These are phyloP conservation scores for Ogataea glucozyma DNA, from an alignment of 805 yeast species.

Conservation along the genomic window DNA sequence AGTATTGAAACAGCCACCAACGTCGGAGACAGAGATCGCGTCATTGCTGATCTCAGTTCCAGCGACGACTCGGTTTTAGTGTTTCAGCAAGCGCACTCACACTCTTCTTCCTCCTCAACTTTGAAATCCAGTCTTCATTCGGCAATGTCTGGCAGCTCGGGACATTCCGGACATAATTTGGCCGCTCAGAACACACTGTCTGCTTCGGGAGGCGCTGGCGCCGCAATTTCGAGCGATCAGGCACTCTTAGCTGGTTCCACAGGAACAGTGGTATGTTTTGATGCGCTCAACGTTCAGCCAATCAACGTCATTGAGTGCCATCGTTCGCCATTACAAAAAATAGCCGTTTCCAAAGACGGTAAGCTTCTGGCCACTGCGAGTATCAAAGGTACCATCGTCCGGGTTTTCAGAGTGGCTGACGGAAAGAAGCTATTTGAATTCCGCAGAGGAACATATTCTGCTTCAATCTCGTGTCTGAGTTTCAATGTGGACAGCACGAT, in stretches of 20 bases:
- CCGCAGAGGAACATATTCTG: slow-evolving; percentile 83
- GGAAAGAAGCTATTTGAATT: slow-evolving; percentile 70
- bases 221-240: slow-evolving; percentile 1
- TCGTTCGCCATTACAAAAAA: slow-evolving; percentile 67
- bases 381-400: slow-evolving; percentile 82
- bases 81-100: slow-evolving; percentile 49
- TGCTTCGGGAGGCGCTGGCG: not conserved
- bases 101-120: not conserved
- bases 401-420: slow-evolving; percentile 72
- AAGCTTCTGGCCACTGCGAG: slow-evolving; percentile 85
- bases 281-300: slow-evolving; percentile 72
- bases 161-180: no score
- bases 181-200: no score
- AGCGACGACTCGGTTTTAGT: slow-evolving; percentile 52
- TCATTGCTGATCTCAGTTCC: slow-evolving; percentile 36
- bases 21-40: slow-evolving; percentile 18
- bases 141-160: not conserved
- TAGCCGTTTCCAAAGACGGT: slow-evolving; percentile 75
- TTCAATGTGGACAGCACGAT: slow-evolving; percentile 72
- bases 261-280: slow-evolving; percentile 80
- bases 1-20: slow-evolving; percentile 57
- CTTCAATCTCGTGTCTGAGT: slow-evolving; percentile 71
- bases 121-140: not conserved
- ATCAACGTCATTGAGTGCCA: slow-evolving; percentile 85
- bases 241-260: slow-evolving; percentile 20